Evolutionary conservation across 768 basidiomycete species (phyloP), one percentile per base, ranked within the genome.

Genomic region (Russula olivacea): DNA sequence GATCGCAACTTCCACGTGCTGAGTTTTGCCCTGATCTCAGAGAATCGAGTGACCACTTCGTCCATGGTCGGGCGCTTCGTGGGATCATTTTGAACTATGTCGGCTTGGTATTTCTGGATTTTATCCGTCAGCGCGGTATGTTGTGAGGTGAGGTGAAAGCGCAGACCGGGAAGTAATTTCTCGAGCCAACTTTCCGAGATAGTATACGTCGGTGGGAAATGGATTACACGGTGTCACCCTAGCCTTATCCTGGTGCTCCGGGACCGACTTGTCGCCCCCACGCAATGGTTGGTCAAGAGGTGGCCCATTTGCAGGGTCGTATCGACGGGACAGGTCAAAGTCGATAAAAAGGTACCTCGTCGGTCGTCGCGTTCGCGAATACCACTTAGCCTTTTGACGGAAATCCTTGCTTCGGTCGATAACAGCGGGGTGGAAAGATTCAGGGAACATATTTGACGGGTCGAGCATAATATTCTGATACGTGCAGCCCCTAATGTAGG

Each of bases 21-120:
- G 2, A 65, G 36, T 5, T 43, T 47, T 0, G 9, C n/a, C 45
- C 7, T 48, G 9, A 63, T 50, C 23, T 52, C 52, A 2, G 28
- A 14, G 28, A 65, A 63, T 3, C 61, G 55, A 19, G 50, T 34
- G 2, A 47, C 43, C 0, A 64, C 63, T 34, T 43, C 47, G 15
- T 50, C 40, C 58, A 61, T 57, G 0, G 69, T 72, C 0, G 76
- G 77, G 9, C 77, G 73, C 52, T 72, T 69, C 7, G 62, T 53
- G 0, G 76, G 74, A 55, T 78, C 72, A 0, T 70, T 63, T 57
- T 76, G 73, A 1, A 72, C 68, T 76, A 79, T 78, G 17, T 76
- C 73, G 0, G 57, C 63, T 7, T 61, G n/a, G 25, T 43, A 60
- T 25, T 61, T 59, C 63, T 64, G 6, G 8, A 12, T 55, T 43